Evolutionary conservation across 2,329 filamentous ascomycete genomes (phyloP).

Genomic region (Mycocentrospora acerina): DNA sequence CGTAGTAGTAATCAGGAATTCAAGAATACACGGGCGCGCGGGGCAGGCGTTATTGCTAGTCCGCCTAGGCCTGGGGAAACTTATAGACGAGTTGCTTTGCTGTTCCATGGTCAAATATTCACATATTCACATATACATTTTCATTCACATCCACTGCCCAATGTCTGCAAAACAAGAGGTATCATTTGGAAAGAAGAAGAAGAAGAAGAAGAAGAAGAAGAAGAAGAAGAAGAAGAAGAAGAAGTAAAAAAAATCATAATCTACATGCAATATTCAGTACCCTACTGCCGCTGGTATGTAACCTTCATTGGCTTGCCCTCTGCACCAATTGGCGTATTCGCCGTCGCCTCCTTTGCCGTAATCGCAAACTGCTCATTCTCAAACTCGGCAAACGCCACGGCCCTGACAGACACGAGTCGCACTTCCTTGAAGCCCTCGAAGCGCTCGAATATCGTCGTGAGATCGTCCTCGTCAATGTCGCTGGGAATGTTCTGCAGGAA

Average conservation of each 20-base stretch:
- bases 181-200: too few relatives aligned
- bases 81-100: too few relatives aligned
- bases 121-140: too few relatives aligned
- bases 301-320: constrained; percentile 83
- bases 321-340: constrained; percentile 76
- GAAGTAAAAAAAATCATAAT: not conserved
- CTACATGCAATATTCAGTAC: constrained; percentile 20
- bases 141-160: too few relatives aligned
- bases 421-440: constrained; percentile 97
- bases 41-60: too few relatives aligned
- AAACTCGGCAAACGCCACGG: constrained; percentile 96
- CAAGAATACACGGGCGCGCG: too few relatives aligned
- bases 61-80: too few relatives aligned
- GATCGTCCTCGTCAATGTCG: constrained; percentile 76
- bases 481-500: constrained; percentile 92
- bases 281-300: constrained; percentile 87
- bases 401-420: constrained; percentile 80
- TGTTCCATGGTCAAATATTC: too few relatives aligned
- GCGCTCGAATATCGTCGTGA: constrained; percentile 78
- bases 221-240: too few relatives aligned
- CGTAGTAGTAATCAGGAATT: not conserved
- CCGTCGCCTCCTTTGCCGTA: constrained; percentile 88
- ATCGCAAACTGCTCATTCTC: constrained; percentile 87
- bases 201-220: too few relatives aligned
- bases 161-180: not conserved